phyloP scores from a whole-genome alignment of 257 asterid species.

The Solanum arcanum region DNA sequence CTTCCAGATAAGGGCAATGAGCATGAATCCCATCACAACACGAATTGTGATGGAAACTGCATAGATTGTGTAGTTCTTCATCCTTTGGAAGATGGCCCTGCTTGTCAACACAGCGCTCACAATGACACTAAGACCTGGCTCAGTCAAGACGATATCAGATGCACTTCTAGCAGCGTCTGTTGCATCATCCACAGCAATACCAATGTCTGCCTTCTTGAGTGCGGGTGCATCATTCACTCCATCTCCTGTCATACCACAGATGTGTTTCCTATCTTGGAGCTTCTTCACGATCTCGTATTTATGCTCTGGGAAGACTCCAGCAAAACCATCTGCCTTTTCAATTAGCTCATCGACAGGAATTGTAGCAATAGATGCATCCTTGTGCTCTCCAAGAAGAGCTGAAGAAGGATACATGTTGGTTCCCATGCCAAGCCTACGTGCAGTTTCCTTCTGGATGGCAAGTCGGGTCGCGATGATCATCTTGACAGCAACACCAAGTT shows the following conservation, averaged over 20 bases:
- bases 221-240: slow-evolving; percentile 96
- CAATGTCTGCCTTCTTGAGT: slow-evolving; percentile 75
- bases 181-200: slow-evolving; percentile 89
- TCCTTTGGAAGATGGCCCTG: slow-evolving; percentile 88
- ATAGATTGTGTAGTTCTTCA: slow-evolving; percentile 84
- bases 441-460: slow-evolving; percentile 86
- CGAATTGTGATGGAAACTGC: slow-evolving; percentile 79
- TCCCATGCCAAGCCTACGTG: slow-evolving; percentile 90
- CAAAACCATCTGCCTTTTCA: slow-evolving; percentile 91
- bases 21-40: slow-evolving; percentile 85
- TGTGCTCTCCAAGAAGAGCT: slow-evolving; percentile 68
- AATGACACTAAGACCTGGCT: slow-evolving; percentile 86
- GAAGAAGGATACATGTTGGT: slow-evolving; percentile 98
- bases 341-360: slow-evolving; percentile 81
- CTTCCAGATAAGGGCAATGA: slow-evolving; percentile 79
- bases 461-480: too few species aligned
- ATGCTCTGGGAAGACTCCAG: slow-evolving; percentile 93
- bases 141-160: slow-evolving; percentile 78
- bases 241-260: slow-evolving; percentile 88
- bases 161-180: slow-evolving; percentile 88
- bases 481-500: slow-evolving; percentile 85
- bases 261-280: slow-evolving; percentile 72
- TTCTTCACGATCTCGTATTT: slow-evolving; percentile 85
- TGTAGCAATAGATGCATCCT: slow-evolving; percentile 55
- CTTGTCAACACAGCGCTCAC: slow-evolving; percentile 82